Conservation (phyloP, 257 asterid species). For the Vinca minor region DNA sequence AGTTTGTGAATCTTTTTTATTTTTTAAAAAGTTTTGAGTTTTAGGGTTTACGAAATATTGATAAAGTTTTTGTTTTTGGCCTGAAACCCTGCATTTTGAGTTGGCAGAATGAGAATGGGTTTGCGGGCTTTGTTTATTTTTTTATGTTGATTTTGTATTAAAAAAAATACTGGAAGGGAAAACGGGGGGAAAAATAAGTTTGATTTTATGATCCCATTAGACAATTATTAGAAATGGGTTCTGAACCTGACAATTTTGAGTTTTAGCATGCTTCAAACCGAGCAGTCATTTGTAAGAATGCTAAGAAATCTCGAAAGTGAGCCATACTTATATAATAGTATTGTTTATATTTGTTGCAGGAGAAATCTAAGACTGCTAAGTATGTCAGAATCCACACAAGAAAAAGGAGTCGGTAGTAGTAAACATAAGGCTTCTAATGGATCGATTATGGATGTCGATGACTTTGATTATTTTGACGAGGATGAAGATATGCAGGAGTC, state of each 20-base stretch:
- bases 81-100: background rate
- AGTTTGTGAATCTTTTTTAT: background rate
- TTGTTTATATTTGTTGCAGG: background rate
- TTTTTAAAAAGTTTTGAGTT: background rate
- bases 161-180: no score
- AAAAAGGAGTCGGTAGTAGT: constrained; percentile 19
- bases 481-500: constrained; percentile 41
- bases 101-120: background rate
- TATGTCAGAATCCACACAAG: constrained; percentile 10
- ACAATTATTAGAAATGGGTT: background rate
- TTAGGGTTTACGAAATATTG: background rate
- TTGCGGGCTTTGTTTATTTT: background rate
- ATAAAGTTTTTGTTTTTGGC: no score
- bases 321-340: background rate
- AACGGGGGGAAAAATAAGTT: no score
- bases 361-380: constrained; percentile 3
- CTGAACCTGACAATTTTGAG: background rate
- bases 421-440: constrained; percentile 17
- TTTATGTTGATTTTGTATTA: no score
- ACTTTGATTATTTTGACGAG: constrained; percentile 44
- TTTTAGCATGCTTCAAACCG: background rate
- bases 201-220: no score
- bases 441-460: constrained; percentile 27
- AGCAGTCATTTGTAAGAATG: background rate
- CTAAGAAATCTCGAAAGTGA: no score